A percentile compares a stretch with the other conserved stretches of the same genome.
Evolutionary conservation across 192 early-diverging fungal genomes (phyloP).

Genomic region (Neocallimastix lanati): DNA sequence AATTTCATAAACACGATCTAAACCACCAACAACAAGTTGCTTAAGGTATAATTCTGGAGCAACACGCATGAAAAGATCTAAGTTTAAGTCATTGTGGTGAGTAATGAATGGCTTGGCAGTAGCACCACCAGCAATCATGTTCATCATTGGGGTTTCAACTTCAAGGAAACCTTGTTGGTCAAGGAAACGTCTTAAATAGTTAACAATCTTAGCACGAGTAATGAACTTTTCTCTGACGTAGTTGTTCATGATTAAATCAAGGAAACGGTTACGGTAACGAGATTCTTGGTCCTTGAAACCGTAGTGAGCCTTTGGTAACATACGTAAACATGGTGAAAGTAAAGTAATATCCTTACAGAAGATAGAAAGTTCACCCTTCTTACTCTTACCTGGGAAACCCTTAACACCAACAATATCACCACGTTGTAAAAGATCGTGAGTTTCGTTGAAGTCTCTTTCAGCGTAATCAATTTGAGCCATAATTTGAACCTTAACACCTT

Average conservation of each 20-base stretch:
- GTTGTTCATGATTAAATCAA: slow-evolving; percentile 99
- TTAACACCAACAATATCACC: slow-evolving; percentile 92
- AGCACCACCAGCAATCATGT: slow-evolving; percentile 67
- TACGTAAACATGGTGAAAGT: slow-evolving; percentile 85
- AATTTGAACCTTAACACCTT: slow-evolving; percentile 87
- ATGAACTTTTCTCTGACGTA: slow-evolving; percentile 86
- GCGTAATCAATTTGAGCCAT: slow-evolving; percentile 62
- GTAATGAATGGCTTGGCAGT: slow-evolving; percentile 99
- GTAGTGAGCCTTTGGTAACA: slow-evolving; percentile 84
- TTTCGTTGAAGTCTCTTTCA: slow-evolving; percentile 51
- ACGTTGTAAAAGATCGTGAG: slow-evolving; percentile 67
- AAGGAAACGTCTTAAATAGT: slow-evolving; percentile 86
- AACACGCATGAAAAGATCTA: slow-evolving; percentile 96
- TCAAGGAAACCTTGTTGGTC: slow-evolving; percentile 91
- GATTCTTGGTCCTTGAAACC: slow-evolving; percentile 95
- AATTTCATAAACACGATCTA: slow-evolving; percentile 98
- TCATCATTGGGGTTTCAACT: slow-evolving; percentile 99
- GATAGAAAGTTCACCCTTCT: slow-evolving; percentile 88
- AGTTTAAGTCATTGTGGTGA: slow-evolving; percentile 97
- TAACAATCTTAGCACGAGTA: slow-evolving; percentile 79
- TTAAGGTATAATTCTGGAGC: slow-evolving; percentile 96
- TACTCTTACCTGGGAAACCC: slow-evolving; percentile 79
- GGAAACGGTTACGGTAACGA: slow-evolving; percentile 91
- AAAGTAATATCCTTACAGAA: slow-evolving; percentile 73
- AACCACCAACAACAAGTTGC: slow-evolving; percentile 92